Evolutionary conservation across 192 early-diverging fungal genomes (phyloP).

Genomic region (Coemansia sp.): DNA sequence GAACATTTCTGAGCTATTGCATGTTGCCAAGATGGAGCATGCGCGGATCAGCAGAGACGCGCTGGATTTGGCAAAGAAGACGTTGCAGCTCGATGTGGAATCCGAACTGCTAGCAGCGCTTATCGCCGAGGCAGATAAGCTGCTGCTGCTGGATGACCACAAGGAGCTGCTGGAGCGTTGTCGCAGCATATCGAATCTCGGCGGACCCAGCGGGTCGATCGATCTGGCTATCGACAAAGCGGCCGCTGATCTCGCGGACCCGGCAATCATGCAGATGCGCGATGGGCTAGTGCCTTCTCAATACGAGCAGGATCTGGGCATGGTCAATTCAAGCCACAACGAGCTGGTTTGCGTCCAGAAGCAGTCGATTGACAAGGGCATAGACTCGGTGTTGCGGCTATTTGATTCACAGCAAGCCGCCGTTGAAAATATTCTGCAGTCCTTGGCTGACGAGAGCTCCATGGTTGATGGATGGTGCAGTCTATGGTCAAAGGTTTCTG

Average conservation of each 20-base stretch:
- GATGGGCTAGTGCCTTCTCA: constrained; percentile 2
- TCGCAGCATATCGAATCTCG: background rate
- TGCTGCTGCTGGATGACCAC: background rate
- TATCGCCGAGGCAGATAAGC: background rate
- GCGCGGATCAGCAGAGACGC: constrained; percentile 8
- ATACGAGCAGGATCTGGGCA: constrained; percentile 7
- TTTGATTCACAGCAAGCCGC: constrained; percentile 10
- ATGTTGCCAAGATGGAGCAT: constrained; percentile 19
- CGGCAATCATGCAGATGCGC: background rate
- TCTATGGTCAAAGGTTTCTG: constrained; percentile 28
- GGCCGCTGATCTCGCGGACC: background rate
- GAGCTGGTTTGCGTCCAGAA: constrained; percentile 18
- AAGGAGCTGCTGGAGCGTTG: background rate
- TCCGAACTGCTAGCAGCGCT: constrained; percentile 5
- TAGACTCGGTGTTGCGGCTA: constrained; percentile 6
- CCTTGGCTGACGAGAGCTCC: constrained; percentile 21
- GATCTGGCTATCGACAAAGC: constrained; percentile 5
- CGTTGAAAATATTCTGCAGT: constrained; percentile 1
- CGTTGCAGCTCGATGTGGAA: constrained; percentile 12
- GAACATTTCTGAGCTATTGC: constrained; percentile 16
- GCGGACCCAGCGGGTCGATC: background rate
- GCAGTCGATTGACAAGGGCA: background rate
- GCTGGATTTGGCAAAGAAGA: background rate
- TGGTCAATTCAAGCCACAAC: constrained; percentile 14
- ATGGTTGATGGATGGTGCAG: constrained; percentile 26